Evolutionary conservation across 495 filamentous ascomycete genomes (phyloP).

Genomic region (Penicillium longicatenatum): DNA sequence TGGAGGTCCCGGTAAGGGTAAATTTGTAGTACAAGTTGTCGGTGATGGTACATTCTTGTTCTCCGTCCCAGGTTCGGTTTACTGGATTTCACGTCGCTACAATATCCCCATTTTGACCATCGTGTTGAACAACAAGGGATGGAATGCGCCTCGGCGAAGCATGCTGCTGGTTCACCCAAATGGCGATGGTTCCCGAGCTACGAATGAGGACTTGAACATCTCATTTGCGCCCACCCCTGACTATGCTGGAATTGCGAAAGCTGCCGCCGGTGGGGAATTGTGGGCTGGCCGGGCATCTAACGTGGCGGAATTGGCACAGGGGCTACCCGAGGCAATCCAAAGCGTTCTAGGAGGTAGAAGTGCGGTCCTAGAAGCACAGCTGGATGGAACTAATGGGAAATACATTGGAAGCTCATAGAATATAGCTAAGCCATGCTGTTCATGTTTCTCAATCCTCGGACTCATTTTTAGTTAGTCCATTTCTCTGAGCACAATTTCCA

Average conservation of each 20-base stretch:
- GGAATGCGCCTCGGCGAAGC: slow-evolving; percentile 80
- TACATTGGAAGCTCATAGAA: slow-evolving; percentile 17
- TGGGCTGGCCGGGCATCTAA: slow-evolving; percentile 69
- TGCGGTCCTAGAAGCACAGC: slow-evolving; percentile 65
- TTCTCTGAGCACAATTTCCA: too few relatives aligned
- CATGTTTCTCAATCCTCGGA: too few relatives aligned
- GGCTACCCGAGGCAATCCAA: slow-evolving; percentile 66
- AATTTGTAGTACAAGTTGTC: slow-evolving; percentile 91
- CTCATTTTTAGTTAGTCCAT: too few relatives aligned
- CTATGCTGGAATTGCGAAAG: slow-evolving; percentile 89
- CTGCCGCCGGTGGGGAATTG: slow-evolving; percentile 76
- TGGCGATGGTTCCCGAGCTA: slow-evolving; percentile 74
- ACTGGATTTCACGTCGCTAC: slow-evolving; percentile 89
- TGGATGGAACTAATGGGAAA: slow-evolving; percentile 48
- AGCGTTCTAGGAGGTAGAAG: slow-evolving; percentile 65
- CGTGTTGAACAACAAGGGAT: slow-evolving; percentile 93
- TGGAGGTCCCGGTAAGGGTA: slow-evolving; percentile 62
- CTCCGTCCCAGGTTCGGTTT: slow-evolving; percentile 83
- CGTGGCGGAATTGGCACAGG: slow-evolving; percentile 59
- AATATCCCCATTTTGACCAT: slow-evolving; percentile 87
- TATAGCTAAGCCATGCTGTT: too few relatives aligned
- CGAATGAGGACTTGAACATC: slow-evolving; percentile 88
- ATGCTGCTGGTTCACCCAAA: slow-evolving; percentile 81
- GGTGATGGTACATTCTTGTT: slow-evolving; percentile 94
- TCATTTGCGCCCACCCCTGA: slow-evolving; percentile 84